A percentile compares a stretch with the other conserved stretches of the same genome.
Evolutionary conservation across 1,284 basidiomycete genomes (phyloP).

Genomic region (Cryptococcus sp.): DNA sequence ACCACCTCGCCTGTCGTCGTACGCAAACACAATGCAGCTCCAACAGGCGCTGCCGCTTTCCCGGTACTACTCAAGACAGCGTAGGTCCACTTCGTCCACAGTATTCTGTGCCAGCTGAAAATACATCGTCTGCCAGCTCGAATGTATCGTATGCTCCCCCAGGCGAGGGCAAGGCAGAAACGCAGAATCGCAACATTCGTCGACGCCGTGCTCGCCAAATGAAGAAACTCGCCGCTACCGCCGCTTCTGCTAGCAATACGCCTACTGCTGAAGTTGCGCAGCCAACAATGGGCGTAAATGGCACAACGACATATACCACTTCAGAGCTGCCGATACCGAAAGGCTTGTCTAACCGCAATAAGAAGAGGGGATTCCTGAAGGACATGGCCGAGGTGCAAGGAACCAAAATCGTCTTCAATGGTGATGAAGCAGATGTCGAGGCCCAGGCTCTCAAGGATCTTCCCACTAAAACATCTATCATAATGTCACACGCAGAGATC

Average conservation of each 20-base stretch:
- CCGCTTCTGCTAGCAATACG: background rate
- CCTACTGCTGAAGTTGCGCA: background rate
- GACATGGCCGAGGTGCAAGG: conserved; percentile 38
- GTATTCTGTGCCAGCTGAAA: background rate
- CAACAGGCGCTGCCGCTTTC: background rate
- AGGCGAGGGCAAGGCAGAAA: conserved; percentile 43
- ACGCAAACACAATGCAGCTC: too few species aligned
- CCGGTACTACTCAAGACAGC: conserved; percentile 4
- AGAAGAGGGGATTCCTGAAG: conserved; percentile 48
- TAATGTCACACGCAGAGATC: background rate
- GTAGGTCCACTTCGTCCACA: conserved; percentile 5
- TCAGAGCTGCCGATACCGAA: conserved; percentile 22
- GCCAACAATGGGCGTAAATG: background rate
- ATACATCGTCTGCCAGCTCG: background rate
- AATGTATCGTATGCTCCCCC: conserved; percentile 29
- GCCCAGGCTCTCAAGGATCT: too few species aligned
- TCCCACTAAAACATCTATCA: background rate
- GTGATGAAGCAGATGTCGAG: background rate
- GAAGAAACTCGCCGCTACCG: conserved; percentile 19
- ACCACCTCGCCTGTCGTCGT: background rate
- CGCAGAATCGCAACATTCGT: conserved; percentile 44
- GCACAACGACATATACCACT: conserved; percentile 3
- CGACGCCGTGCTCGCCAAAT: conserved; percentile 31
- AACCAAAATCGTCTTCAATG: conserved; percentile 38
- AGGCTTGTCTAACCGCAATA: conserved; percentile 46